These are phyloP conservation scores for Penicillium sp. DNA, from an alignment of 2,329 filamentous ascomycete genomes.

Conservation along the genomic window DNA sequence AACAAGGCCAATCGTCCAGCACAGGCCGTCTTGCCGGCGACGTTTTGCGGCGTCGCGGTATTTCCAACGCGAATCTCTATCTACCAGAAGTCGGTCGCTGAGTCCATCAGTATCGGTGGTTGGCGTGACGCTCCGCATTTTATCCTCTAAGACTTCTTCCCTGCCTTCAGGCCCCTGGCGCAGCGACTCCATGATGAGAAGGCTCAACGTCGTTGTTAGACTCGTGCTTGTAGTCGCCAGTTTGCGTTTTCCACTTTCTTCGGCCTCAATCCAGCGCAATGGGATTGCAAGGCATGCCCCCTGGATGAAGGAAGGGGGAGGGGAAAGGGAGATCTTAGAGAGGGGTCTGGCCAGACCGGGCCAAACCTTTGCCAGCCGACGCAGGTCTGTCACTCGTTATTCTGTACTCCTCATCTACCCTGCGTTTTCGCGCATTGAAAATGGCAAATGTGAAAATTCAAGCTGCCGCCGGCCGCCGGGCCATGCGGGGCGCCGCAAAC, in stretches of 20 bases:
- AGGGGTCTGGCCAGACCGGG: too few relatives aligned
- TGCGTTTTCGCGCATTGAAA: not conserved
- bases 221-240: not conserved
- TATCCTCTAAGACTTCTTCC: conserved; percentile 3
- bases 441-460: not conserved
- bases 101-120: not conserved
- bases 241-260: not conserved
- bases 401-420: not conserved
- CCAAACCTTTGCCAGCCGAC: too few relatives aligned
- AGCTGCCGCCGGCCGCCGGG: not conserved
- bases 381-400: too few relatives aligned
- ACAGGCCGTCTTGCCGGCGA: not conserved
- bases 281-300: not conserved
- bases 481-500: not conserved
- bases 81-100: conserved; percentile 14
- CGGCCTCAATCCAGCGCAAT: not conserved
- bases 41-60: not conserved
- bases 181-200: not conserved
- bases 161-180: not conserved
- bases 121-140: not conserved
- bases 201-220: not conserved
- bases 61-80: conserved; percentile 4
- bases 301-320: not conserved
- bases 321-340: not conserved
- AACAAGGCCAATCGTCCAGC: conserved; percentile 21